Base-by-base conservation (phyloP, 345 rosid genomes). In the Eucalyptus coolabah region DNA sequence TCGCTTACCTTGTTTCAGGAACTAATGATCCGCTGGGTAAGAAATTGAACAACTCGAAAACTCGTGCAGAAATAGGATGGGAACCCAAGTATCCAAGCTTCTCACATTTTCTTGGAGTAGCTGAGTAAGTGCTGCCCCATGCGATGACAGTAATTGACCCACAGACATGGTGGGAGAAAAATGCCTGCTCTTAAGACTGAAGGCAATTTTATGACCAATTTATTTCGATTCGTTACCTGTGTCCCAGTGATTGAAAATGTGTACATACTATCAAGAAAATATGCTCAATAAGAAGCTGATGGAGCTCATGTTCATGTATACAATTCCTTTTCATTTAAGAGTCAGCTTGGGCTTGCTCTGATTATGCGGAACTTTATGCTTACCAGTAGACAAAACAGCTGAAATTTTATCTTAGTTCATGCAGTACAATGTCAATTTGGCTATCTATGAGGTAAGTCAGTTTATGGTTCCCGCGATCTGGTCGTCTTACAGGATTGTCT, bases 81-180 rank as follows among this genome's bases (percentile, higher is more conserved):
- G 97, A 98, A 91, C 99, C 99, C 4, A 95, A 95, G 91, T 93
- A 96, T 90, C 94, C 94, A 30, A 97, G 98, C 94, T 98, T 98
- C 89, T 95, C 96, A 87, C 93, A 93, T 8, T 98, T 95, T 93
- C 93, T 98, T 19, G 98, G 97, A 88, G 91, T 95, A 24, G 88
- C 92, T 0, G 93, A 92, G 37, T 95, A 92, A 93, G 83, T 21
- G 30, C 47, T 6, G 85, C 5, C 28, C 83, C 45, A 4, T 77
- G 47, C 85, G 5, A 37, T 77, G 85, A 77, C 14, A 42, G 85
- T 44, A 21, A 77, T 77, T 40, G 85, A 77, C 85, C 42, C 85
- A 40, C 85, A 77, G 30, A 77, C 85, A 19, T 72, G 37, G 83
- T 40, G 47, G 47, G 85, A 77, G 85, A 77, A 77, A 77, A 40